Evolutionary conservation across 768 basidiomycete species (phyloP).

Genomic region (Phanerodontia chrysosporium): DNA sequence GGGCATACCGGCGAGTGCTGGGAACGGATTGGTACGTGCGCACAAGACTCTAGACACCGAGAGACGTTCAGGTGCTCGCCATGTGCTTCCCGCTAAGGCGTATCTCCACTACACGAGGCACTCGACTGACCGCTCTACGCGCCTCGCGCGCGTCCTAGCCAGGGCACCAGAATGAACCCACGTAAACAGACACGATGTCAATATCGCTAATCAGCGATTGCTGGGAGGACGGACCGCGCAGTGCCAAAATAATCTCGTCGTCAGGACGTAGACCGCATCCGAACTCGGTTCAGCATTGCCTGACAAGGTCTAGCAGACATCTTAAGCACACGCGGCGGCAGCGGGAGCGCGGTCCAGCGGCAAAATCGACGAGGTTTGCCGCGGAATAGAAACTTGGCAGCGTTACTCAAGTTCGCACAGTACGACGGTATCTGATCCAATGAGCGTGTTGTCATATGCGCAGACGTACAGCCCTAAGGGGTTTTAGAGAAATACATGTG

Average conservation of each 20-base stretch:
- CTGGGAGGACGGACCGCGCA: no score
- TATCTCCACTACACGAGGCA: neutral
- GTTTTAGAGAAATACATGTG: constrained; percentile 12
- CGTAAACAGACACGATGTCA: neutral
- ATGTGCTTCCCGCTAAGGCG: neutral
- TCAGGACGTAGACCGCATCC: no score
- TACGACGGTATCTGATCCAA: neutral
- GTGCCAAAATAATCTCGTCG: no score
- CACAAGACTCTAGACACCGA: neutral
- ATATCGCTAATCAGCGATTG: neutral
- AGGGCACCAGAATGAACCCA: neutral
- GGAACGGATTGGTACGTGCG: neutral
- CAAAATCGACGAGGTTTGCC: neutral
- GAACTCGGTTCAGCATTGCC: no score
- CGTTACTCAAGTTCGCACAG: neutral
- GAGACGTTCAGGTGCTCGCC: neutral
- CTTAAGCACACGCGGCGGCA: no score
- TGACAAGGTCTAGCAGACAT: no score
- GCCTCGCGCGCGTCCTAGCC: neutral
- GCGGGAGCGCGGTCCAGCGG: no score
- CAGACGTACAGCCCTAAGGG: constrained; percentile 7
- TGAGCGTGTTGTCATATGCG: neutral
- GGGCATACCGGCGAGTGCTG: neutral
- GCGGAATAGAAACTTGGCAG: neutral
- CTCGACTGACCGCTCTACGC: neutral